Evolutionary conservation across 768 basidiomycete genomes (phyloP).

Genomic region (Leccinum sublutescens): DNA sequence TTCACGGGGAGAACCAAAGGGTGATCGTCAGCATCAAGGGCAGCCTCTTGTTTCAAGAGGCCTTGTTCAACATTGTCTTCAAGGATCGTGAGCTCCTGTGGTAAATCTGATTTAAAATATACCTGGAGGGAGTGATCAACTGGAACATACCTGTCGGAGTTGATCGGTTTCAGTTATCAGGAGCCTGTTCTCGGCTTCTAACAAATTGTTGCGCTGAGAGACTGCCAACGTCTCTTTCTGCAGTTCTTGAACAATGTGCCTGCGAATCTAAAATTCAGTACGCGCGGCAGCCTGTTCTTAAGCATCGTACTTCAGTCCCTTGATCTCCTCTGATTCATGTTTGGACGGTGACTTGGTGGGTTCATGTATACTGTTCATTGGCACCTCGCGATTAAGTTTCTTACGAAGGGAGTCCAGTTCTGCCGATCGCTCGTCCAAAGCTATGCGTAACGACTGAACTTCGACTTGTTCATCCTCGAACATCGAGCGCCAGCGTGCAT

Average conservation of each 20-base stretch:
- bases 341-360: conserved; percentile 41
- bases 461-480: conserved; percentile 33
- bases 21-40: conserved; percentile 25
- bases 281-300: neutral
- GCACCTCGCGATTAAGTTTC: conserved; percentile 56
- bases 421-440: conserved; percentile 38
- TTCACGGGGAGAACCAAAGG: conserved; percentile 26
- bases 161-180: conserved; percentile 57
- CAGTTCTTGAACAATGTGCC: conserved; percentile 86
- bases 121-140: neutral
- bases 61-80: conserved; percentile 73
- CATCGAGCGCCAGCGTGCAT: conserved; percentile 27
- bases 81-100: conserved; percentile 69
- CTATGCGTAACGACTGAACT: conserved; percentile 30
- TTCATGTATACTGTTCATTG: conserved; percentile 41
- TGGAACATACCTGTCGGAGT: conserved; percentile 59
- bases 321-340: conserved; percentile 65
- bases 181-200: conserved; percentile 75
- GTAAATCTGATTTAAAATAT: neutral
- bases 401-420: conserved; percentile 61
- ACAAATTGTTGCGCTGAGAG: conserved; percentile 62
- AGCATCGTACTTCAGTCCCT: conserved; percentile 68
- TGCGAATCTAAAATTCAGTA: conserved; percentile 26
- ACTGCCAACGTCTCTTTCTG: conserved; percentile 73
- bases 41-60: conserved; percentile 50